phyloP scores from a whole-genome alignment of 805 yeast species.

The Kodamaea kakaduensis region DNA sequence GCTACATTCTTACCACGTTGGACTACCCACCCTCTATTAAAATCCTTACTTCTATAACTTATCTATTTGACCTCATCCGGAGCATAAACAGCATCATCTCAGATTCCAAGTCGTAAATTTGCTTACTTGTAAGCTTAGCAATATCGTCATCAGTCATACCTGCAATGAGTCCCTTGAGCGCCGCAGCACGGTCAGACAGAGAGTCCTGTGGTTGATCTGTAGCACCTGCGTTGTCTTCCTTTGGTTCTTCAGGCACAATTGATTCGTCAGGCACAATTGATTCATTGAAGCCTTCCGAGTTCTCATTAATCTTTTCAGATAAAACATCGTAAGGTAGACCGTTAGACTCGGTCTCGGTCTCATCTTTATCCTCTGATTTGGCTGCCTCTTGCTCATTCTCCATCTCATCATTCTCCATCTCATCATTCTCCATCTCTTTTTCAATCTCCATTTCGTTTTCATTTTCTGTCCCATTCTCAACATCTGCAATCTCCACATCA shows the following conservation, averaged over 20 bases:
- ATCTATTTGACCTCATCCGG: conserved; percentile 30
- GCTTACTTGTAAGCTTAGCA: conserved; percentile 13
- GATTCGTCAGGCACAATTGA: too few species aligned
- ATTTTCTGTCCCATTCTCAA: too few species aligned
- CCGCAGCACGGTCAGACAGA: neutral
- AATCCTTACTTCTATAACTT: neutral
- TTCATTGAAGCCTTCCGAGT: too few species aligned
- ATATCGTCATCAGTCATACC: conserved; percentile 14
- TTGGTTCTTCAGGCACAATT: neutral
- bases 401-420: neutral
- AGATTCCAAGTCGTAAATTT: conserved; percentile 29
- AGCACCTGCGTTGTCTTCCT: neutral
- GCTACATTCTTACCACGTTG: neutral
- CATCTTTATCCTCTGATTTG: too few species aligned
- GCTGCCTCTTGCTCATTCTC: neutral
- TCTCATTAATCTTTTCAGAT: too few species aligned
- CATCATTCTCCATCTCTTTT: neutral
- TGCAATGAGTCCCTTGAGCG: neutral
- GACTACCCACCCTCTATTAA: conserved; percentile 1
- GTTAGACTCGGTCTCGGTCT: too few species aligned
- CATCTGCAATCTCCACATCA: too few species aligned
- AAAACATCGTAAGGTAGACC: too few species aligned
- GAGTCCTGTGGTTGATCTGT: neutral
- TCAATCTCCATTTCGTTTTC: too few species aligned
- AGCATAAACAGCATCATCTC: conserved; percentile 31